Percentiles rank a stretch among this genome's conserved stretches.
phyloP scores from a whole-genome alignment of 2,329 filamentous ascomycete genomes.

The Exophiala sp. region DNA sequence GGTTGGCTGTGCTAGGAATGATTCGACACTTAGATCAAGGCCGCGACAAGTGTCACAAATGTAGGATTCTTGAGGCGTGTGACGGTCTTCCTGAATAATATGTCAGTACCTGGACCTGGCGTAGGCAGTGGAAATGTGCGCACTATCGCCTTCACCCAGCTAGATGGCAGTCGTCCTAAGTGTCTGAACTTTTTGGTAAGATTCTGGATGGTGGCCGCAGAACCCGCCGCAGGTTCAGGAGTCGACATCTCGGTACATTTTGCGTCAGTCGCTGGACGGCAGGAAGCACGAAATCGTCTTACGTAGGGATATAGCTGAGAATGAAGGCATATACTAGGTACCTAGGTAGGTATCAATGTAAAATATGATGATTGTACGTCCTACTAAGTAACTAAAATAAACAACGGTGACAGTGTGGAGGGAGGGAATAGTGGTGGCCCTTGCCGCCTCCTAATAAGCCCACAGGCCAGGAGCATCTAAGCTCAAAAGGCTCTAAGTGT shows the following conservation, averaged over 20 bases:
- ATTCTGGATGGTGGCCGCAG: slow-evolving; percentile 17
- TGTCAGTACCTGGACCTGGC: slow-evolving; percentile 2
- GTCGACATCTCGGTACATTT: slow-evolving; percentile 25
- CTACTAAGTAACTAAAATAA: no score
- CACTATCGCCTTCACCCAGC: slow-evolving; percentile 21
- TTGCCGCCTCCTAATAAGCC: neutral
- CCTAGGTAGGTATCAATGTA: no score
- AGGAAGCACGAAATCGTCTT: neutral
- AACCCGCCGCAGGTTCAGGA: slow-evolving; percentile 14
- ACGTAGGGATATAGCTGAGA: slow-evolving; percentile 7
- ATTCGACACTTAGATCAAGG: slow-evolving; percentile 25
- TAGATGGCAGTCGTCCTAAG: slow-evolving; percentile 22
- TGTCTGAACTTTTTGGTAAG: slow-evolving; percentile 25
- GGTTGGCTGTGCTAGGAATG: slow-evolving; percentile 21
- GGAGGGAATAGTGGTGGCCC: neutral
- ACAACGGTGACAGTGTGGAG: neutral
- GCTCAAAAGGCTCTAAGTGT: neutral
- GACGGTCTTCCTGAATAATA: slow-evolving; percentile 10
- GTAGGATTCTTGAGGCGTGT: slow-evolving; percentile 21
- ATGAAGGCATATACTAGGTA: slow-evolving; percentile 6
- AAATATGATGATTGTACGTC: neutral
- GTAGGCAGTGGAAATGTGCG: neutral
- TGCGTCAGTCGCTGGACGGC: slow-evolving; percentile 1
- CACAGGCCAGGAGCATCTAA: neutral
- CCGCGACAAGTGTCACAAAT: slow-evolving; percentile 26